Percentiles rank a stretch among this genome's conserved stretches.
phyloP scores from a whole-genome alignment of 2,329 filamentous ascomycete species.

The Claviceps pusilla region DNA sequence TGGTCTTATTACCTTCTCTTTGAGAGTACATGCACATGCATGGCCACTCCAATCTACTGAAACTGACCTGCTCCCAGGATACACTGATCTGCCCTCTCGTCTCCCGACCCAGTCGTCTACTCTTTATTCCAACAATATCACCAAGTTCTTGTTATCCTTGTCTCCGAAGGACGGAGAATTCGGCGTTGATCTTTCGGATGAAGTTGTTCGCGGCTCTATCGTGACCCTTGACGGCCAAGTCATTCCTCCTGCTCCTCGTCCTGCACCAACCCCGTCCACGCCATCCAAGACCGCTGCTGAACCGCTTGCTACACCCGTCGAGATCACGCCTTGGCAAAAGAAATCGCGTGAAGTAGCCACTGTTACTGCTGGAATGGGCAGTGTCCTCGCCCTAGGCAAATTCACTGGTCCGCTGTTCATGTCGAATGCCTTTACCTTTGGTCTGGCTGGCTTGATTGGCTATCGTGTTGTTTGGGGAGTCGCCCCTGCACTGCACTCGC shows the following conservation, averaged over 20 bases:
- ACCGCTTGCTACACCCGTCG: conserved; percentile 36
- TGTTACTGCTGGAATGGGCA: conserved; percentile 64
- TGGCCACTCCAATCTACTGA: neutral
- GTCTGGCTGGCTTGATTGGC: conserved; percentile 69
- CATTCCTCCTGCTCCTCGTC: conserved; percentile 58
- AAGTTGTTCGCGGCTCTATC: conserved; percentile 74
- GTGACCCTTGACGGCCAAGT: conserved; percentile 67
- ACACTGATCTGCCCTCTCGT: conserved; percentile 75
- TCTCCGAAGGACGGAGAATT: conserved; percentile 62
- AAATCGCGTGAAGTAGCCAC: conserved; percentile 58
- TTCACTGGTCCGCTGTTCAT: conserved; percentile 73
- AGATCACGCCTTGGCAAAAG: conserved; percentile 70
- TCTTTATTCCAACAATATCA: conserved; percentile 86
- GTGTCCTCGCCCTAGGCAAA: conserved; percentile 63
- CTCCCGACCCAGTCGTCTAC: conserved; percentile 81
- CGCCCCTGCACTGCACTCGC: conserved; percentile 66
- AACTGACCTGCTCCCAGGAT: conserved; percentile 31
- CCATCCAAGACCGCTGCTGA: conserved; percentile 32
- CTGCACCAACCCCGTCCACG: conserved; percentile 37
- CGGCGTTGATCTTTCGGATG: conserved; percentile 65
- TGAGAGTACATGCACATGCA: neutral
- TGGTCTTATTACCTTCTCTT: neutral
- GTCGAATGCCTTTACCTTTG: conserved; percentile 74
- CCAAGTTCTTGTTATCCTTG: conserved; percentile 75
- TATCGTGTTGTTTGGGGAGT: conserved; percentile 86